phyloP scores from a whole-genome alignment of 768 basidiomycete genomes.

The Cystofilobasidium capitatum region DNA sequence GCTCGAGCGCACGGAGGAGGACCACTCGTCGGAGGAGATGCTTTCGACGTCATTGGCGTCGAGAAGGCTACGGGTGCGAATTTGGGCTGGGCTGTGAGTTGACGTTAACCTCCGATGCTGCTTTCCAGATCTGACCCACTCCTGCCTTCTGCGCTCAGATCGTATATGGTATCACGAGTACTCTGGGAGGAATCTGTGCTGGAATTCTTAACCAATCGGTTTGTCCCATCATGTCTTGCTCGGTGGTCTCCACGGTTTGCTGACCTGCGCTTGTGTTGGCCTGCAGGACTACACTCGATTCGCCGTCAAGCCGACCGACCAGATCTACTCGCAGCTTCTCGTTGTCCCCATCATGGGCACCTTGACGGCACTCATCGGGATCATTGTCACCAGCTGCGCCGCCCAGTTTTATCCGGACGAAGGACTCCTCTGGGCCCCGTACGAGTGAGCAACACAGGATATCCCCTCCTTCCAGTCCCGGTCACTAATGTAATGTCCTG shows the following conservation, averaged over 20 bases:
- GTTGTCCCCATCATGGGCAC: constrained; percentile 28
- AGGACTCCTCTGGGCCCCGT: constrained; percentile 30
- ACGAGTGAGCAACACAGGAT: constrained; percentile 5
- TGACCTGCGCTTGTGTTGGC: no score
- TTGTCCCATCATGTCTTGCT: no score
- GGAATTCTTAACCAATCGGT: constrained; percentile 29
- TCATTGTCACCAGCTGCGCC: constrained; percentile 33
- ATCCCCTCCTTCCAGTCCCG: no score
- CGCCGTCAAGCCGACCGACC: constrained; percentile 29
- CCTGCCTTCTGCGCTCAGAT: constrained; percentile 6
- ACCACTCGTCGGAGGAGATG: constrained; percentile 28
- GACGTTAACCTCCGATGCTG: no score
- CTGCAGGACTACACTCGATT: constrained; percentile 35
- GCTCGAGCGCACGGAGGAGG: constrained; percentile 28
- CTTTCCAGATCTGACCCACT: not conserved
- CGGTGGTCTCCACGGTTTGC: no score
- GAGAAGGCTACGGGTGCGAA: constrained; percentile 28
- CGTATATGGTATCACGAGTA: not conserved
- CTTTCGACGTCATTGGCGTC: constrained; percentile 27
- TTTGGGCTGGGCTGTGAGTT: constrained; percentile 30
- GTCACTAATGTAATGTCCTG: no score
- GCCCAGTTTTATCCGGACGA: constrained; percentile 31
- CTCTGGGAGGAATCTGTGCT: not conserved
- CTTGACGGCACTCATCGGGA: constrained; percentile 32
- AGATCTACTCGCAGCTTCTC: constrained; percentile 28